A percentile compares a stretch with the other conserved stretches of the same genome.
These are phyloP conservation scores for Malassezia psittaci DNA, from an alignment of 1,284 basidiomycete genomes.

Conservation along the genomic window DNA sequence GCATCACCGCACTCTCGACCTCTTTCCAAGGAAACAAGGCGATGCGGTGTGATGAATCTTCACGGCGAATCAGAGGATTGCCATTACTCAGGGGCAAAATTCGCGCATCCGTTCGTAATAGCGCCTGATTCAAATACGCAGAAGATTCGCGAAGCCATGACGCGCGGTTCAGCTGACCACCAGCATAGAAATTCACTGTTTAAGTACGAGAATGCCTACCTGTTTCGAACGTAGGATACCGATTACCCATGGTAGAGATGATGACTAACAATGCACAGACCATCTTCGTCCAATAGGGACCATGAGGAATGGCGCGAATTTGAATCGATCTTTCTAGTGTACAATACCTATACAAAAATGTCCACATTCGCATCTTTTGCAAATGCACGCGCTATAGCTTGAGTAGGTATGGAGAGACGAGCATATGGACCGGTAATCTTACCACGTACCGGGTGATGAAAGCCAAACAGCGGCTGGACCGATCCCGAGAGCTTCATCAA, in stretches of 20 bases:
- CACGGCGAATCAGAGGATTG: conserved; percentile 38
- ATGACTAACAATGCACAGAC: background rate
- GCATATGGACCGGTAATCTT: conserved; percentile 1
- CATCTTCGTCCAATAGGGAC: too few species aligned
- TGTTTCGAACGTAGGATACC: conserved; percentile 4
- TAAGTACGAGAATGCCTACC: conserved; percentile 1
- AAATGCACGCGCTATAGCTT: conserved; percentile 5
- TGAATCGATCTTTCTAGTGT: too few species aligned
- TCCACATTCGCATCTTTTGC: background rate
- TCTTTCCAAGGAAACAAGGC: conserved; percentile 40
- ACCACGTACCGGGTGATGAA: conserved; percentile 11
- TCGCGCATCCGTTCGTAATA: conserved; percentile 31
- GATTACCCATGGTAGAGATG: background rate
- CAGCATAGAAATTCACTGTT: conserved; percentile 39
- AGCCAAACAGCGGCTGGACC: conserved; percentile 7
- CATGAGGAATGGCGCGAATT: too few species aligned
- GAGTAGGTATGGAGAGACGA: background rate
- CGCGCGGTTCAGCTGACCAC: conserved; percentile 36
- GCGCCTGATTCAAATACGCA: conserved; percentile 45
- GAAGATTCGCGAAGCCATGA: conserved; percentile 43
- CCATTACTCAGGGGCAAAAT: conserved; percentile 45
- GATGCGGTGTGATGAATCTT: conserved; percentile 19
- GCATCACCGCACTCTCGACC: conserved; percentile 28
- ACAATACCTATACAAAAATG: too few species aligned
- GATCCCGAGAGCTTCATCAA: background rate